phyloP scores from a whole-genome alignment of 2,329 filamentous ascomycete genomes.

The Cucurbitaria berberidis region DNA sequence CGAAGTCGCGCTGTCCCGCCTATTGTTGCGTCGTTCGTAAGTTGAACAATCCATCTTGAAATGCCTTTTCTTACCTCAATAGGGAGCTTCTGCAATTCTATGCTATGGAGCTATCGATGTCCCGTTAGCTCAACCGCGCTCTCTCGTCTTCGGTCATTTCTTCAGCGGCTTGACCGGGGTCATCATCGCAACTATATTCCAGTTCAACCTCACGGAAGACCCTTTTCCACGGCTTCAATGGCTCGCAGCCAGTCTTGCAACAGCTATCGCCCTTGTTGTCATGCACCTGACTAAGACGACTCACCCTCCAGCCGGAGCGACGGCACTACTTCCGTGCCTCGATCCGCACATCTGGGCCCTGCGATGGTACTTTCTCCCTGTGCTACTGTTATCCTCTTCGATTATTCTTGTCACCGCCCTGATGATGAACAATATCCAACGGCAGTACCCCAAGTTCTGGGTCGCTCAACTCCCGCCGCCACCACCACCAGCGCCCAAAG shows the following conservation, averaged over 20 bases:
- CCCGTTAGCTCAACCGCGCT: conserved; percentile 55
- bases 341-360: conserved; percentile 48
- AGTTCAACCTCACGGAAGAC: conserved; percentile 41
- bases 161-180: conserved; percentile 54
- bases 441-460: conserved; percentile 56
- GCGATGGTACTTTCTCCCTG: conserved; percentile 52
- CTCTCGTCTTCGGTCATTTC: conserved; percentile 53
- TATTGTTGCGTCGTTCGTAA: conserved; percentile 50
- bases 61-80: conserved; percentile 7
- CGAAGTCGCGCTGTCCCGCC: conserved; percentile 48
- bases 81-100: conserved; percentile 55
- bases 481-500: conserved; percentile 21
- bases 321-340: conserved; percentile 52
- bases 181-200: conserved; percentile 52
- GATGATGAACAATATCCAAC: conserved; percentile 53
- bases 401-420: conserved; percentile 51
- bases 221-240: conserved; percentile 45
- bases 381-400: conserved; percentile 50
- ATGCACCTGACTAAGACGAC: conserved; percentile 57
- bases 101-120: conserved; percentile 55
- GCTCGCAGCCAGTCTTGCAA: conserved; percentile 52
- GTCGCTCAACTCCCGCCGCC: conserved; percentile 44
- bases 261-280: conserved; percentile 51
- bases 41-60: conserved; percentile 11
- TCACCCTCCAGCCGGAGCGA: conserved; percentile 57